phyloP scores from a whole-genome alignment of 2,329 filamentous ascomycete species.

The Pseudogymnoascus sp. region DNA sequence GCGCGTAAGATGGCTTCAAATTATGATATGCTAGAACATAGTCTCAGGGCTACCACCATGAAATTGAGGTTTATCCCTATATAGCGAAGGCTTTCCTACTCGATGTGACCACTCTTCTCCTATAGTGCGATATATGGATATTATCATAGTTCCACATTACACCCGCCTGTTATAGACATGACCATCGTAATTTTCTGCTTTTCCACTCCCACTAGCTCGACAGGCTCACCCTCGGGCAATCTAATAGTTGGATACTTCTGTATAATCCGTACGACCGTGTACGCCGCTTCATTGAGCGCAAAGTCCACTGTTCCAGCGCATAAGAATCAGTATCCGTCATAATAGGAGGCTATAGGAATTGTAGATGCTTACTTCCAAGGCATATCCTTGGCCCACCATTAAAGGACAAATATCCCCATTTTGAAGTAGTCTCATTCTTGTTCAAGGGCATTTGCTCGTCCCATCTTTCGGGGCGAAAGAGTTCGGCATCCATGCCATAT shows the following conservation, averaged over 20 bases:
- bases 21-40: no score
- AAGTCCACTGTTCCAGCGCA: slow-evolving; percentile 16
- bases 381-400: slow-evolving; percentile 21
- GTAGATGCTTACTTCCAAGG: slow-evolving; percentile 21
- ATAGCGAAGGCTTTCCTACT: no score
- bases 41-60: no score
- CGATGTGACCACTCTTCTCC: no score
- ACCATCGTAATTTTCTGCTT: slow-evolving; percentile 18
- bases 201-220: slow-evolving; percentile 15
- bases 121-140: neutral
- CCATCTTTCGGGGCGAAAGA: slow-evolving; percentile 28
- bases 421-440: slow-evolving; percentile 10
- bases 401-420: slow-evolving; percentile 23
- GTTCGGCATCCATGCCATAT: slow-evolving; percentile 28
- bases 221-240: slow-evolving; percentile 2
- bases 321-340: neutral
- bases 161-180: slow-evolving; percentile 15
- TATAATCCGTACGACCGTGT: slow-evolving; percentile 18
- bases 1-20: no score
- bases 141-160: slow-evolving; percentile 8
- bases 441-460: slow-evolving; percentile 31
- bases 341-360: neutral
- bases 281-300: slow-evolving; percentile 22
- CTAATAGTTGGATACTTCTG: slow-evolving; percentile 10
- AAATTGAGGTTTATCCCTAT: no score